A percentile compares a stretch with the other conserved stretches of the same genome.
Evolutionary conservation across 106 monocot species (phyloP).

Genomic region (Allium cepa): DNA sequence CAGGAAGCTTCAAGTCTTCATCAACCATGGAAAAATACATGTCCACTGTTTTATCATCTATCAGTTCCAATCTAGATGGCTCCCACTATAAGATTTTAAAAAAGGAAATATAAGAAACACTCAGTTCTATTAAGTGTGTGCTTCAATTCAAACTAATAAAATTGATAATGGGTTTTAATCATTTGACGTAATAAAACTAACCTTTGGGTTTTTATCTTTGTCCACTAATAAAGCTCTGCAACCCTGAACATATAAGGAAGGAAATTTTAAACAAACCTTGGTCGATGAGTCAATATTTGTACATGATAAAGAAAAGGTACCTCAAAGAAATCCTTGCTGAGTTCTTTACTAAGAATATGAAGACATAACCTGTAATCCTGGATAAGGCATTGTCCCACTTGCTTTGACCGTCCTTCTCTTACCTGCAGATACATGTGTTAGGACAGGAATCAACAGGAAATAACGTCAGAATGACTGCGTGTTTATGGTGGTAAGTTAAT

Average conservation of each 20-base stretch:
- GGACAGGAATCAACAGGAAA: no score
- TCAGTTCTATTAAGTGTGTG: neutral
- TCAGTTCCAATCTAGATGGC: slow-evolving; percentile 51
- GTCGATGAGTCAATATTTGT: neutral
- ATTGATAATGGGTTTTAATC: neutral
- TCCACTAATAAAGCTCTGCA: slow-evolving; percentile 86
- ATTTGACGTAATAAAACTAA: slow-evolving; percentile 5
- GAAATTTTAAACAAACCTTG: neutral
- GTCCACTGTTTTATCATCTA: slow-evolving; percentile 48
- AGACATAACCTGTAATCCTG: slow-evolving; percentile 64
- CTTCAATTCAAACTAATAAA: neutral
- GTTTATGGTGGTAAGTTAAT: no score
- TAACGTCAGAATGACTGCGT: no score
- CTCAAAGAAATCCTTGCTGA: slow-evolving; percentile 89
- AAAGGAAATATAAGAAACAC: neutral
- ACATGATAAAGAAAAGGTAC: slow-evolving; percentile 15
- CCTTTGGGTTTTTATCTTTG: slow-evolving; percentile 91
- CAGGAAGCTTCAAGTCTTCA: slow-evolving; percentile 65
- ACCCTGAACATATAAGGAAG: slow-evolving; percentile 31
- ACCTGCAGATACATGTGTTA: slow-evolving; percentile 23
- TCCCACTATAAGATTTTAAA: slow-evolving; percentile 54
- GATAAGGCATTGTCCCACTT: slow-evolving; percentile 58
- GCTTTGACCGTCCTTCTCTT: slow-evolving; percentile 69
- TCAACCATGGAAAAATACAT: slow-evolving; percentile 48
- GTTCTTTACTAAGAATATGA: slow-evolving; percentile 61